Evolutionary conservation across 2,329 filamentous ascomycete species (phyloP).

Genomic region (Ambrosiella xylebori): DNA sequence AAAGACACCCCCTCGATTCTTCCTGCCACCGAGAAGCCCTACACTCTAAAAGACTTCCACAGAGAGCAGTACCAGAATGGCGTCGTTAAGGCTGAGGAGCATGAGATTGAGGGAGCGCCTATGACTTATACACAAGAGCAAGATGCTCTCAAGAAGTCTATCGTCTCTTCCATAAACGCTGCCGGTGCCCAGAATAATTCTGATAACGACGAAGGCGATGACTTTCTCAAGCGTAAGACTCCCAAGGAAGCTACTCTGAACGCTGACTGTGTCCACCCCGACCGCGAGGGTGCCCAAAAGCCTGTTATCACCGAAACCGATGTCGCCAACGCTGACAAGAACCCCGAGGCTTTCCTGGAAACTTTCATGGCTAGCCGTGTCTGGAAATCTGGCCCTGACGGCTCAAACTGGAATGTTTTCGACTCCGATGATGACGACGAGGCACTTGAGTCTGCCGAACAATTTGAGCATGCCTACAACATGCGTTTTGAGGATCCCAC

Average conservation of each 20-base stretch:
- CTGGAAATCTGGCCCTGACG: slow-evolving; percentile 54
- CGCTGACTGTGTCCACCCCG: slow-evolving; percentile 34
- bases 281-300: slow-evolving; percentile 32
- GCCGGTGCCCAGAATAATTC: slow-evolving; percentile 27
- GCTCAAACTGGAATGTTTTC: slow-evolving; percentile 57
- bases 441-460: slow-evolving; percentile 57
- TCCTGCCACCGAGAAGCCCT: slow-evolving; percentile 52
- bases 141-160: slow-evolving; percentile 57
- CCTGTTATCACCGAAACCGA: slow-evolving; percentile 39
- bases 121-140: slow-evolving; percentile 80
- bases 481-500: slow-evolving; percentile 84
- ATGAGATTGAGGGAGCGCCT: slow-evolving; percentile 27
- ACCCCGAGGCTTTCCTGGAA: slow-evolving; percentile 83
- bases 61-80: slow-evolving; percentile 65
- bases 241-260: slow-evolving; percentile 8
- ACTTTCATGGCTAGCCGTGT: slow-evolving; percentile 88
- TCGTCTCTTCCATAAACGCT: slow-evolving; percentile 64
- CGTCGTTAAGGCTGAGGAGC: slow-evolving; percentile 32
- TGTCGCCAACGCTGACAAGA: slow-evolving; percentile 60
- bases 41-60: slow-evolving; percentile 82
- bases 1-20: slow-evolving; percentile 33
- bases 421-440: slow-evolving; percentile 87
- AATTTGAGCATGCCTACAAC: slow-evolving; percentile 88
- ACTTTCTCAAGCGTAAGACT: slow-evolving; percentile 16
- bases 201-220: slow-evolving; percentile 29